Conservation (phyloP, 352 stramenopile species). For the Stramenopiles sp. region DNA sequence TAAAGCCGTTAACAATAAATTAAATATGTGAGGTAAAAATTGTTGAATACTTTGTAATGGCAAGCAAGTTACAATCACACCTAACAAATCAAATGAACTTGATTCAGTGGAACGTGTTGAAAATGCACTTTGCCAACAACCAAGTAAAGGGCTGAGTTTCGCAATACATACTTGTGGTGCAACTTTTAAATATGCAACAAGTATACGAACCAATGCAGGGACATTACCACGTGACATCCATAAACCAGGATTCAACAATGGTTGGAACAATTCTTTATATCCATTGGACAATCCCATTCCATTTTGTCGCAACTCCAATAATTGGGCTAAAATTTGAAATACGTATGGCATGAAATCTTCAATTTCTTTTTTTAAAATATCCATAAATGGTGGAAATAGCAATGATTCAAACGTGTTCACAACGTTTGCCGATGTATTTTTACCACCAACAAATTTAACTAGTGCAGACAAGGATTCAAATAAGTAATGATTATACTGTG, state of each 20-base stretch:
- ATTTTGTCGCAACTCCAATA: conserved; percentile 75
- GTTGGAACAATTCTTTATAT: conserved; percentile 81
- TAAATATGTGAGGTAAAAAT: no score
- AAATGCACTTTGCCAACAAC: no score
- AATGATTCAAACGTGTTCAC: conserved; percentile 74
- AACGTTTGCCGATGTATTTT: conserved; percentile 38
- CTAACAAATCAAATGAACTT: no score
- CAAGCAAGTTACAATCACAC: no score
- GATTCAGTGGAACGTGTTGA: no score
- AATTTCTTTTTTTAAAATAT: conserved; percentile 87
- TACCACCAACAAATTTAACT: conserved; percentile 66
- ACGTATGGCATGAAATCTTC: conserved; percentile 89
- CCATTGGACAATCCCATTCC: conserved; percentile 60
- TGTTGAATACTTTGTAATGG: no score
- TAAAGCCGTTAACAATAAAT: no score
- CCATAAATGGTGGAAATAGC: conserved; percentile 91
- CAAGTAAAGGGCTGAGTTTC: no score
- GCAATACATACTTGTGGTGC: no score
- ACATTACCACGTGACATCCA: conserved; percentile 93
- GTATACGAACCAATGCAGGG: conserved; percentile 78
- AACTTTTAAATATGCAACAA: no score
- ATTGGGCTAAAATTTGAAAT: conserved; percentile 93
- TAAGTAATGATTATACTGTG: conserved; percentile 95
- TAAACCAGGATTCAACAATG: conserved; percentile 69
- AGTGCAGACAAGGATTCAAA: conserved; percentile 95